These are phyloP conservation scores for Aureobasidium sp. DNA, from an alignment of 2,329 filamentous ascomycete species.

Conservation along the genomic window DNA sequence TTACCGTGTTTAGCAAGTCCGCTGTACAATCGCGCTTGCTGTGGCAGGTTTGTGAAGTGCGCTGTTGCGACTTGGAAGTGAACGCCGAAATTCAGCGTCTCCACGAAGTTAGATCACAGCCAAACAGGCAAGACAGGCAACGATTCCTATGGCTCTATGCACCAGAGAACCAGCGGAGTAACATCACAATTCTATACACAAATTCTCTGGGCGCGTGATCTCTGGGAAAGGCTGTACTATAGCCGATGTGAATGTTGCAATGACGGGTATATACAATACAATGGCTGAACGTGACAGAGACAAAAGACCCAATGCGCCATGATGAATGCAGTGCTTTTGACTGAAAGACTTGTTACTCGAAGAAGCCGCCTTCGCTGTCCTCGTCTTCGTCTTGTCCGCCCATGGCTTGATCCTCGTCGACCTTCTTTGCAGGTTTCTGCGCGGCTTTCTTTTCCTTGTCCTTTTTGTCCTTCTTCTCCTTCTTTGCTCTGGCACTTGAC, in stretches of 20 bases:
- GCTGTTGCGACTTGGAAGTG: not conserved
- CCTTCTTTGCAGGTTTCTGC: constrained; percentile 5
- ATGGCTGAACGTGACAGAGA: not conserved
- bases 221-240: not conserved
- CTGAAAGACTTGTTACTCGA: constrained; percentile 20
- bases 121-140: not conserved
- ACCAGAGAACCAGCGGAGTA: not conserved
- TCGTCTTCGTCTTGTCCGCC: constrained; percentile 24
- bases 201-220: not conserved
- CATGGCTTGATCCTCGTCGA: constrained; percentile 8
- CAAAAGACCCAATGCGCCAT: not conserved
- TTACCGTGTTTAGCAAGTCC: not conserved
- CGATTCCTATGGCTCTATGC: too few relatives aligned
- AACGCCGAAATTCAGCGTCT: not conserved
- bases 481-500: constrained; percentile 10
- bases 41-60: not conserved
- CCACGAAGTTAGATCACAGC: not conserved
- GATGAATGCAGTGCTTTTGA: not conserved
- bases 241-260: not conserved
- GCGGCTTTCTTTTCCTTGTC: constrained; percentile 1
- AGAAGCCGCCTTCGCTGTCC: constrained; percentile 32
- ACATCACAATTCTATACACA: not conserved
- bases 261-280: constrained; percentile 9
- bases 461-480: constrained; percentile 10
- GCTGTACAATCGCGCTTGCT: not conserved